Evolutionary conservation across 2,329 filamentous ascomycete genomes (phyloP), one percentile per base, ranked within the genome.

Genomic region (Sclerotinia sclerotiorum): DNA sequence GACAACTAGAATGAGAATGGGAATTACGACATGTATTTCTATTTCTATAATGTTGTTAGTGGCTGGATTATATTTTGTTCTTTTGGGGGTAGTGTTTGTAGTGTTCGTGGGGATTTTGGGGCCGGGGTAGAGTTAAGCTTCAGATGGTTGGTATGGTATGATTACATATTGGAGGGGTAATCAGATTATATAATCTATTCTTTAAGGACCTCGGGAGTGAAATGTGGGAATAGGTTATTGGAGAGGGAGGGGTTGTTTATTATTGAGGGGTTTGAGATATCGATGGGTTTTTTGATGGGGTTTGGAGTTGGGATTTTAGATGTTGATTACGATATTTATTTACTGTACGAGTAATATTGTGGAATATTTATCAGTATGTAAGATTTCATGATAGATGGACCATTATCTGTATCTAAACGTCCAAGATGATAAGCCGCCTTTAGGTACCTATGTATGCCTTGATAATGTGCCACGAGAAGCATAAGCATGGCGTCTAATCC

Each of bases 401-500:
- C 2, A 35, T 11, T 27, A 61, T 48, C 27, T 17, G 10, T 3
- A 32, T 10, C 19, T 11, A 29, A 54, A 54, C 17, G 29, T 8
- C 8, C 7, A 46, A 35, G 7, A 49, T 13, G 10, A 48, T 46
- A 13, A 60, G 13, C 24, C 13, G 6, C 8, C 27, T 55, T 19
- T 35, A 35, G 5, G 29, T 29, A n/a, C n/a, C n/a, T n/a, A 29
- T 29, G 54, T 56, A 56, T 46, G 24, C 42, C 17, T 48, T 17
- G 21, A 46, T 13, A 5, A 3, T 24, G 10, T 29, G 10, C 29
- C 19, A 35, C 19, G 11, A 48, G 19, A 48, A 48, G 27, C 27
- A 10, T 48, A 29, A 49, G 29, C 44, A 62, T 49, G 27, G 27
- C 13, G 44, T 49, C 58, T 44, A 62, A 62, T 62, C 58, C 35